Conservation (phyloP, 148 eudicot species). For the Dianthus caryophyllus region DNA sequence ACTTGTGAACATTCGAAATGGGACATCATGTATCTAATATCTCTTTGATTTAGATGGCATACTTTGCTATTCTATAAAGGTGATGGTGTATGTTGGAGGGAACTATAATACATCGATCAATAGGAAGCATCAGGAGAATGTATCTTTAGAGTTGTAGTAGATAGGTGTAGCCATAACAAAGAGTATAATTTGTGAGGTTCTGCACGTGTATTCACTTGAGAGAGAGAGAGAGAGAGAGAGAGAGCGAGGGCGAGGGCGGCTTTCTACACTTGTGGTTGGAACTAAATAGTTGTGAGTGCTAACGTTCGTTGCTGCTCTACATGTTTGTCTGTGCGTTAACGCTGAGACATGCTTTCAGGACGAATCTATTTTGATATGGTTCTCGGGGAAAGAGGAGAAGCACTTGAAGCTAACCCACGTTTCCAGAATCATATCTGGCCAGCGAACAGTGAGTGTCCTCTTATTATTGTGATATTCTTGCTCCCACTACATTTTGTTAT, state of each 20-base stretch:
- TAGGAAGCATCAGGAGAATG: neutral
- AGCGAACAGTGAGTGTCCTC: conserved; percentile 78
- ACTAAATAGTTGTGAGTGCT: too few species aligned
- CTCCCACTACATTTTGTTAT: neutral
- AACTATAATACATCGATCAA: neutral
- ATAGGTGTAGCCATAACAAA: conserved; percentile 2
- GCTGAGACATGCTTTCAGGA: conserved; percentile 46
- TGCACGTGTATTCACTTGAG: neutral
- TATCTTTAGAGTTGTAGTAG: too few species aligned
- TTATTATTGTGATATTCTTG: neutral
- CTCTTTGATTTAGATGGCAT: neutral
- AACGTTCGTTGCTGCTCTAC: neutral
- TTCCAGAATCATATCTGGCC: conserved; percentile 92
- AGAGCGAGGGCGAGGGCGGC: too few species aligned
- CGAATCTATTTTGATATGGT: conserved; percentile 86
- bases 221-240: too few species aligned
- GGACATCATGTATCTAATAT: neutral
- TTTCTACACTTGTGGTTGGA: too few species aligned
- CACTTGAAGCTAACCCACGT: conserved; percentile 83
- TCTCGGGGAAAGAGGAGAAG: conserved; percentile 93
- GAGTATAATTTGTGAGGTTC: neutral
- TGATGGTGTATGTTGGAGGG: neutral
- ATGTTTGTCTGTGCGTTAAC: neutral
- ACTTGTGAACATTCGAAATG: neutral
- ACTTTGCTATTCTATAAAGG: neutral